These are phyloP conservation scores for Castanopsis chinensis DNA, from an alignment of 306 rosid species.

Conservation along the genomic window DNA sequence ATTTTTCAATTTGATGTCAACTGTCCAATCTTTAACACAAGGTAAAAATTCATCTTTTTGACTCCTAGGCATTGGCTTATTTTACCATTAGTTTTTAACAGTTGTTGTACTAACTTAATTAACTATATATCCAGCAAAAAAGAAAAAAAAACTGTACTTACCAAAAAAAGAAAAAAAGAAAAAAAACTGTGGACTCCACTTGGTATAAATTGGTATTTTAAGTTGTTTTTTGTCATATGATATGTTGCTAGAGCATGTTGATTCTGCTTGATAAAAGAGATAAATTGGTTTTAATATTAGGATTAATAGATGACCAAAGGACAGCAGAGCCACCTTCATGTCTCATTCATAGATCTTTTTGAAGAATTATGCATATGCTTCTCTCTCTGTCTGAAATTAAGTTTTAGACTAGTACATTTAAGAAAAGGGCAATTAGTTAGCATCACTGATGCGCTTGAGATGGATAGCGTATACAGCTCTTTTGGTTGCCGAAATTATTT, in stretches of 20 bases:
- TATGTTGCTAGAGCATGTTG: neutral
- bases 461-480: too few species aligned
- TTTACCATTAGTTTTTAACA: neutral
- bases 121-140: neutral
- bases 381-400: too few species aligned
- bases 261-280: neutral
- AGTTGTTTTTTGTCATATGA: neutral
- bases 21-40: neutral
- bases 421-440: too few species aligned
- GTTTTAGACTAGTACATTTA: too few species aligned
- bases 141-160: too few species aligned
- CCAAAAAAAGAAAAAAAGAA: too few species aligned
- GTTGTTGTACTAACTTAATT: neutral
- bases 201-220: neutral
- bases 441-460: too few species aligned
- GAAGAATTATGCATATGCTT: too few species aligned
- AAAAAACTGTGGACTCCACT: neutral
- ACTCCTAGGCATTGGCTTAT: neutral
- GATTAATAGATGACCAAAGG: neutral
- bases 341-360: too few species aligned
- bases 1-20: neutral
- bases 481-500: too few species aligned
- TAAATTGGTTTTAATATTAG: neutral
- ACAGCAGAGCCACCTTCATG: too few species aligned
- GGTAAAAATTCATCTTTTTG: neutral